A percentile compares a stretch with the other conserved stretches of the same genome.
Conservation (phyloP, 2,329 filamentous ascomycete species). For the Plectosphaerella plurivora region DNA sequence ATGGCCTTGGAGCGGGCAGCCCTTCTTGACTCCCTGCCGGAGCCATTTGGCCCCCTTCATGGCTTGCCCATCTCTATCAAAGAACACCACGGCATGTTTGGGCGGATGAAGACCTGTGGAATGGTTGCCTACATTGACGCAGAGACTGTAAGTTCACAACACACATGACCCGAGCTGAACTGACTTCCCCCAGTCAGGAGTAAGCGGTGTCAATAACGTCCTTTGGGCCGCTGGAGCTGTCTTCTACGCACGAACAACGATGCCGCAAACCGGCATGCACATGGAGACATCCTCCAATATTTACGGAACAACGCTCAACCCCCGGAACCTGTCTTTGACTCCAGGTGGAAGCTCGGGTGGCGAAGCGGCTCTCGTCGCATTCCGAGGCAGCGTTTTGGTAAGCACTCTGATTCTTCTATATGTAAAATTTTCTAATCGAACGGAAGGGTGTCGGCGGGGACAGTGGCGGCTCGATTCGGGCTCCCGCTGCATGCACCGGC, state of each 20-base stretch:
- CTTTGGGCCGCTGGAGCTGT: neutral
- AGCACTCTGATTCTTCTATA: neutral
- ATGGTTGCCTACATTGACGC: constrained; percentile 14
- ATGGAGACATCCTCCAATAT: constrained; percentile 3
- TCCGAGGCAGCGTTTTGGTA: constrained; percentile 2
- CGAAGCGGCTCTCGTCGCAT: constrained; percentile 1
- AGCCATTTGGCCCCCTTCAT: constrained; percentile 25
- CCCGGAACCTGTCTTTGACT: neutral
- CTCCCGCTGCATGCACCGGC: neutral
- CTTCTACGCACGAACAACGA: constrained; percentile 1
- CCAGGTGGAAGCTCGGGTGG: constrained; percentile 1
- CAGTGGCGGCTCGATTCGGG: constrained; percentile 1
- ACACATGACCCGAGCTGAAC: neutral
- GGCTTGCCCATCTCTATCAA: constrained; percentile 29
- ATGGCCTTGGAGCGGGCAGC: constrained; percentile 26
- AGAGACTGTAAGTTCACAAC: neutral
- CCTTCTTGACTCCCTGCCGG: constrained; percentile 25
- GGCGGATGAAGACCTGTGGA: constrained; percentile 18
- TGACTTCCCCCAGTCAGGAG: neutral
- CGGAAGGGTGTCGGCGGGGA: neutral
- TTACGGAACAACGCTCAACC: constrained; percentile 2
- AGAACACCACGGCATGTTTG: constrained; percentile 30
- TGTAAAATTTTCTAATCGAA: neutral
- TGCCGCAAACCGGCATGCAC: constrained; percentile 2
- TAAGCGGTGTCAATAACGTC: constrained; percentile 1